phyloP scores from a whole-genome alignment of 1,284 basidiomycete species.

The Cutaneotrichosporon cavernicola region DNA sequence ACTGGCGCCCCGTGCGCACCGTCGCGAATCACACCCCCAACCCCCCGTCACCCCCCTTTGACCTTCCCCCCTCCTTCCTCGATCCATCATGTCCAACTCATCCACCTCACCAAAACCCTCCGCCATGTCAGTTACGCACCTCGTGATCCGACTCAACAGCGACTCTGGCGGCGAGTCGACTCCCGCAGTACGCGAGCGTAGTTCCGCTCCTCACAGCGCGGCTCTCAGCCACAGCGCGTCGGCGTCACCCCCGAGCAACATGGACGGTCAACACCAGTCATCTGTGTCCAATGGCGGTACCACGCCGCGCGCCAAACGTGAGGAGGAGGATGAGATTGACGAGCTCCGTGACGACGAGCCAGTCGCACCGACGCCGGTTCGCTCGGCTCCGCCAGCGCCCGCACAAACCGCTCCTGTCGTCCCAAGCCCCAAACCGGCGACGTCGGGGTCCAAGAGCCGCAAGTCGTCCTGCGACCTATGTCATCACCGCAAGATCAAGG shows the following conservation, averaged over 20 bases:
- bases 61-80: not conserved
- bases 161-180: conserved; percentile 12
- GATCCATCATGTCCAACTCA: conserved; percentile 18
- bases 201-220: conserved; percentile 4
- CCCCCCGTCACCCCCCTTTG: not conserved
- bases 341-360: conserved; percentile 30
- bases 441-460: conserved; percentile 25
- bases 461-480: conserved; percentile 46
- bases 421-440: conserved; percentile 26
- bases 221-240: conserved; percentile 2
- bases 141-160: conserved; percentile 22
- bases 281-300: not conserved
- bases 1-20: conserved; percentile 7
- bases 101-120: conserved; percentile 17
- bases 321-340: conserved; percentile 29
- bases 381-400: conserved; percentile 7
- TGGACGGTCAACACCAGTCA: conserved; percentile 1
- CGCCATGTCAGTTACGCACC: conserved; percentile 23
- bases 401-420: conserved; percentile 8
- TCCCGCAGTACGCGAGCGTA: conserved; percentile 5
- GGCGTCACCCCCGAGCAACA: conserved; percentile 4
- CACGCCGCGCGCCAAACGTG: not conserved
- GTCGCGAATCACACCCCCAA: not conserved
- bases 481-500: conserved; percentile 48
- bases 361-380: conserved; percentile 6